These are phyloP conservation scores for Dioszegia hungarica DNA, from an alignment of 768 basidiomycete genomes.

Conservation along the genomic window DNA sequence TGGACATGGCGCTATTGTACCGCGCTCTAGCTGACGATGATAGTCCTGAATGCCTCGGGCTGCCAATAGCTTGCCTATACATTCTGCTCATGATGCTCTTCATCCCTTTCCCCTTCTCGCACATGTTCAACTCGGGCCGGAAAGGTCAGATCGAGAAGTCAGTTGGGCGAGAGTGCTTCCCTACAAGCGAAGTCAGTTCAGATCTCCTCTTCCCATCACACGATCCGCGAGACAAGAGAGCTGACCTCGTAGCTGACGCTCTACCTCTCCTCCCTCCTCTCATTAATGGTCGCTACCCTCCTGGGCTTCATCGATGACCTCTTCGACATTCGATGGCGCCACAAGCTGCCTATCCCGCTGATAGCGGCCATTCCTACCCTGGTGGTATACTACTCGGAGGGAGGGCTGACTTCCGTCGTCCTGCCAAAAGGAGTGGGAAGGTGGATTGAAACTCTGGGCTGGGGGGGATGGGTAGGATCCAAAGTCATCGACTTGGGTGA, in stretches of 20 bases:
- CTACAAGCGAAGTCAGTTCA: slow-evolving; percentile 49
- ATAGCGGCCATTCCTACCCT: slow-evolving; percentile 91
- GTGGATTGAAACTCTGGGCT: slow-evolving; percentile 19
- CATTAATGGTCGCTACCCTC: slow-evolving; percentile 82
- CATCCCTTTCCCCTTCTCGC: slow-evolving; percentile 90
- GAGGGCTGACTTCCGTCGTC: slow-evolving; percentile 87
- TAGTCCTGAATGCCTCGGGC: slow-evolving; percentile 91
- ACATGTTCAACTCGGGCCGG: slow-evolving; percentile 47
- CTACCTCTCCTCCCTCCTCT: slow-evolving; percentile 89
- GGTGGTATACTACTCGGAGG: slow-evolving; percentile 93
- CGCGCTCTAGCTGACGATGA: too few species aligned
- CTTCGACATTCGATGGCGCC: slow-evolving; percentile 97
- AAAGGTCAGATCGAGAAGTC: background rate
- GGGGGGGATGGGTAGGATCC: slow-evolving; percentile 52
- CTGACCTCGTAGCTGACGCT: slow-evolving; percentile 63
- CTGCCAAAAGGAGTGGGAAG: slow-evolving; percentile 76
- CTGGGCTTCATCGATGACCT: slow-evolving; percentile 95
- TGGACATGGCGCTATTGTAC: too few species aligned
- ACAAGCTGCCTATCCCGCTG: slow-evolving; percentile 94
- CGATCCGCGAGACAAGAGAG: background rate
- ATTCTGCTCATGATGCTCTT: slow-evolving; percentile 82
- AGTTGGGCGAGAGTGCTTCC: slow-evolving; percentile 46
- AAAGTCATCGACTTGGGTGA: slow-evolving; percentile 81
- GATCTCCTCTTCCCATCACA: background rate
- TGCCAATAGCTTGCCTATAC: slow-evolving; percentile 84